Conservation (phyloP, 345 rosid species). For the Populus alba region DNA sequence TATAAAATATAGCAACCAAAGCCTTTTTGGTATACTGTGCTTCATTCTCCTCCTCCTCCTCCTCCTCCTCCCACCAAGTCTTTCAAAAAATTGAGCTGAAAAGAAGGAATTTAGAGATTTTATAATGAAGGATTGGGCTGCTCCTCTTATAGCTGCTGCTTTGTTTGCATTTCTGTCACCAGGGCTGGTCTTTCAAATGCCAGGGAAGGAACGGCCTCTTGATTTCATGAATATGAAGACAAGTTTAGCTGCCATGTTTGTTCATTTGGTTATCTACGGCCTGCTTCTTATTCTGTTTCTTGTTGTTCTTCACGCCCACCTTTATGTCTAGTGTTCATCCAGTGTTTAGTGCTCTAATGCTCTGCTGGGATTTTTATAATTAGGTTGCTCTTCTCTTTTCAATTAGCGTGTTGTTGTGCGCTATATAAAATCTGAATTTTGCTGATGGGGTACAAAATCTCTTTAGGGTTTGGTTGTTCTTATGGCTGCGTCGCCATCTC, state of each 20-base stretch:
- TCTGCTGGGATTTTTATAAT: background rate
- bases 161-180: conserved; percentile 79
- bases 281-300: conserved; percentile 68
- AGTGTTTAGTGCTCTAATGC: background rate
- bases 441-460: background rate
- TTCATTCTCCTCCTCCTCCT: conserved; percentile 3
- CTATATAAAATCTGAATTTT: background rate
- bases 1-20: background rate
- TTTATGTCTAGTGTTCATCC: conserved; percentile 36
- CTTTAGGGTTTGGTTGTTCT: background rate
- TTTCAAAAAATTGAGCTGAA: background rate
- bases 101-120: no score
- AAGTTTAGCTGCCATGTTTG: conserved; percentile 63
- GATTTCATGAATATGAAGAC: conserved; percentile 91
- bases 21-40: background rate
- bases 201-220: conserved; percentile 62
- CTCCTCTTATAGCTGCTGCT: conserved; percentile 84
- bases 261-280: conserved; percentile 65
- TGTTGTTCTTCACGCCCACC: conserved; percentile 68
- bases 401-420: background rate
- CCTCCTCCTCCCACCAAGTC: background rate
- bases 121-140: conserved; percentile 82
- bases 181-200: conserved; percentile 67
- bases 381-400: background rate
- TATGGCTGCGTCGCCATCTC: background rate